Base-by-base conservation (phyloP, 2,329 filamentous ascomycete genomes). In the Pseudogymnoascus sp. region DNA sequence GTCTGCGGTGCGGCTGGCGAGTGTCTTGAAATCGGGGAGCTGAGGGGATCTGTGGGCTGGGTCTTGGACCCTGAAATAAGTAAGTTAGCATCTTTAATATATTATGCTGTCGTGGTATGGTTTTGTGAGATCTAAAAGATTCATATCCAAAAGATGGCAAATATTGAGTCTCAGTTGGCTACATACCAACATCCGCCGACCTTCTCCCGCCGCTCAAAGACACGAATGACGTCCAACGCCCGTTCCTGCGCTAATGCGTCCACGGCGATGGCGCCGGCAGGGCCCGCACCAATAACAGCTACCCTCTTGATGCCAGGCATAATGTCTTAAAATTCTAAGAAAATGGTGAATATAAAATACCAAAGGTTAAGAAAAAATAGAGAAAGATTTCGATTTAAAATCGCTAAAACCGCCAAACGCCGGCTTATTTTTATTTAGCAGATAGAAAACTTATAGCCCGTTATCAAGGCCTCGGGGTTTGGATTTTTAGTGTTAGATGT, bases 281-380 rank as follows among this genome's bases (percentile, higher is more conserved):
- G 85, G 5, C 85, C 85, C 2, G 83, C 79, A 6, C 85, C 85
- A 68, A 88, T 84, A 5, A 88, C 79, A 16, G 85, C 85, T 11
- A 88, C 80, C 13, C 78, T 71, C 60, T 72, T 72, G 19, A 73
- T 67, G 1, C 66, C 48, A 61, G 66, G 34, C 72, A 61, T 61
- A 8, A 28, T 61, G 34, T 39, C 25, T 48, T 14, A 21, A 6
- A 21, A 6, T 48, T 21, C 3, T 23, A 6, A 48, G 10, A 11
- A 5, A 2, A 21, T 2, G 6, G 2, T 1, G 19, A 48, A 34
- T 19, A 34, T 34, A 57, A 34, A 11, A 57, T 51, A 57, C 25
- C 14, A 19, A 34, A 57, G 16, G 7, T 13, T 10, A 8, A 6
- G 14, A 34, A 23, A 34, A 23, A 57, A 19, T 34, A 6, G 25